Percentiles rank a stretch among this genome's conserved stretches.
phyloP scores from a whole-genome alignment of 148 eudicot species.

The Mesembryanthemum crystallinum region DNA sequence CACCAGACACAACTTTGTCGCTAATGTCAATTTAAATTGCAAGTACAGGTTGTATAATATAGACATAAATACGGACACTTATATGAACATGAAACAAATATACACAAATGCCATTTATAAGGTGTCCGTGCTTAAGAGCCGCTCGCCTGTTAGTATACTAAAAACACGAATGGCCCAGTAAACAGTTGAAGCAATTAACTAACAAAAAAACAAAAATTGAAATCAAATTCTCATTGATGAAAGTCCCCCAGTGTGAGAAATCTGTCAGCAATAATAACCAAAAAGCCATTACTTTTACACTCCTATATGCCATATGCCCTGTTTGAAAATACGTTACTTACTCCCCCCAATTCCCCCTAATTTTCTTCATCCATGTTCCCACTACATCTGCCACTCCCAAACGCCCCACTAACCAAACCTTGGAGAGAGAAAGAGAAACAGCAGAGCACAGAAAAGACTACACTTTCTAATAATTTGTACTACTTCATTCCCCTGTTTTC shows the following conservation, averaged over 20 bases:
- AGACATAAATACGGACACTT: too few species aligned
- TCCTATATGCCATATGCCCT: constrained; percentile 3
- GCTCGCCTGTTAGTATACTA: too few species aligned
- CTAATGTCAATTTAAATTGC: too few species aligned
- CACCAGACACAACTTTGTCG: constrained; percentile 21
- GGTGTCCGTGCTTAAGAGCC: too few species aligned
- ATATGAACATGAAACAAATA: too few species aligned
- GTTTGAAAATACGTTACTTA: constrained; percentile 28
- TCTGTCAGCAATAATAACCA: background rate
- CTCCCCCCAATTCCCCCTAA: constrained; percentile 5
- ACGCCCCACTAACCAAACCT: background rate
- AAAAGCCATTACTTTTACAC: constrained; percentile 20
- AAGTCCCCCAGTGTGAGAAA: constrained; percentile 8
- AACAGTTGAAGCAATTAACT: background rate
- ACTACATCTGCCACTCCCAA: constrained; percentile 31
- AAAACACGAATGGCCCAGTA: constrained; percentile 16
- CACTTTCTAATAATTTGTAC: background rate
- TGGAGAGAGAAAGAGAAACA: constrained; percentile 8
- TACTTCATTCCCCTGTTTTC: constrained; percentile 11
- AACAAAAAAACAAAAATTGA: background rate
- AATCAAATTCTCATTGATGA: background rate
- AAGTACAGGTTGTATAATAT: too few species aligned
- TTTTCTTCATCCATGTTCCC: constrained; percentile 21
- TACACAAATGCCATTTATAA: constrained; percentile 15
- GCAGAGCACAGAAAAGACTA: background rate